Base-by-base conservation (phyloP, 805 yeast species). In the Millerozyma miso region DNA sequence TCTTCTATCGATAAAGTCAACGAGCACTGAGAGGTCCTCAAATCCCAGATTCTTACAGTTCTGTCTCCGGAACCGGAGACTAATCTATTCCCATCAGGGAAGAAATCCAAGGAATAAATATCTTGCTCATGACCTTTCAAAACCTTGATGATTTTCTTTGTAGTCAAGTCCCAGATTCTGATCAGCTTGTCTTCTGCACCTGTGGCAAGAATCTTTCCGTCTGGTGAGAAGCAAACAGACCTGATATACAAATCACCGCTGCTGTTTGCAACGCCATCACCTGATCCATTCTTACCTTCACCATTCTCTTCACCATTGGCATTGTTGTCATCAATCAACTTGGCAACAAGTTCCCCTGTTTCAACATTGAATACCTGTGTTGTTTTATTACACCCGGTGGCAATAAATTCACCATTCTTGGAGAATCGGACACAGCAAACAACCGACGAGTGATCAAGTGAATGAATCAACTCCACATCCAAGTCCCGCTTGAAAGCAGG, bases 11-110 rank as follows among this genome's bases (percentile, higher is more conserved):
- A 80, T 51, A 91, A 74, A 37, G 96, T 89, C 58, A 89, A 74
- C 17, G 89, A 81, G 63, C 96, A 88, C 68, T 87, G 89, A 18
- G 96, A 93, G 33, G 88, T 78, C 54, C 86, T 80, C 60, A 90
- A 77, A 65, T 91, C 97, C 99, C 99, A 91, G 58, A 93, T 85
- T 62, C 97, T 79, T 31, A 91, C 97, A 14, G 97, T 88, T 56
- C 96, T 80, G 68, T 91, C 99, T 44, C 99, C 99, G 13, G 95
- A 84, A 32, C 99, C 99, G 15, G 95, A 85, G 20, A 91, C 97
- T 54, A 91, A 77, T 62, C 89, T 85, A 52, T 89, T 79, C 40
- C 99, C 98, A 56, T 88, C 89, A 38, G 96, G 91, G 78, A 91
- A 87, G 65, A 87, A 93, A 67, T 88, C 97, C 53, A 91, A 75